phyloP scores from a whole-genome alignment of 768 basidiomycete species.

The Dioszegia crocea region DNA sequence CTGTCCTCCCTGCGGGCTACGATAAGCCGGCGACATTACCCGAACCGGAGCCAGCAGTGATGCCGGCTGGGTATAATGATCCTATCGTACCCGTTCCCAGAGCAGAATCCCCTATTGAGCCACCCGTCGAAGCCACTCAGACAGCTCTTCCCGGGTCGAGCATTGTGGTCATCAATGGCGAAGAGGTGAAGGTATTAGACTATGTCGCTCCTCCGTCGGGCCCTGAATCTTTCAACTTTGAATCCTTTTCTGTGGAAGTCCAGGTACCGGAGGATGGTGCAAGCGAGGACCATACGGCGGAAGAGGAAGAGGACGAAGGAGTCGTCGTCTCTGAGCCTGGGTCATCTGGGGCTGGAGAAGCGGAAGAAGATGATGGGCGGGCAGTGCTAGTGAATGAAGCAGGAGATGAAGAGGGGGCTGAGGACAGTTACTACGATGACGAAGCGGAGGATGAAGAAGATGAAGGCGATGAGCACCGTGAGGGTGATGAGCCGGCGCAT shows the following conservation, averaged over 20 bases:
- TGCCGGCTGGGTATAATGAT: background rate
- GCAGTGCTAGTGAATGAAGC: constrained; percentile 12
- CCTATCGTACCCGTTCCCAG: background rate
- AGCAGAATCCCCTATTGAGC: background rate
- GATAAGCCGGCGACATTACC: background rate
- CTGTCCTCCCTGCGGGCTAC: constrained; percentile 1
- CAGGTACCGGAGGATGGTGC: background rate
- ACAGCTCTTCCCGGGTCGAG: background rate
- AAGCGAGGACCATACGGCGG: background rate
- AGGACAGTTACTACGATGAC: constrained; percentile 8
- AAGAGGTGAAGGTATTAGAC: too few relatives aligned
- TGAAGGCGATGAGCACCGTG: constrained; percentile 5
- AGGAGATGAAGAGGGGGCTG: constrained; percentile 5
- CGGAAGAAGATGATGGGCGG: constrained; percentile 12
- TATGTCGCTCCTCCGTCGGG: too few relatives aligned
- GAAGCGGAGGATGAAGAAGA: constrained; percentile 19
- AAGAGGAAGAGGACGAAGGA: constrained; percentile 2
- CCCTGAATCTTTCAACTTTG: too few relatives aligned
- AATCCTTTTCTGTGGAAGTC: background rate
- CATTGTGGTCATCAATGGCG: too few relatives aligned
- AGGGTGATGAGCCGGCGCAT: constrained; percentile 8
- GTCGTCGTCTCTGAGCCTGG: background rate
- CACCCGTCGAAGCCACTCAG: background rate
- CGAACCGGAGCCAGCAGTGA: background rate
- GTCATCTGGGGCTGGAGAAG: background rate